Percentiles rank a stretch among this genome's conserved stretches.
Conservation (phyloP, 2,329 filamentous ascomycete genomes). For the Colletotrichum eremochloae region DNA sequence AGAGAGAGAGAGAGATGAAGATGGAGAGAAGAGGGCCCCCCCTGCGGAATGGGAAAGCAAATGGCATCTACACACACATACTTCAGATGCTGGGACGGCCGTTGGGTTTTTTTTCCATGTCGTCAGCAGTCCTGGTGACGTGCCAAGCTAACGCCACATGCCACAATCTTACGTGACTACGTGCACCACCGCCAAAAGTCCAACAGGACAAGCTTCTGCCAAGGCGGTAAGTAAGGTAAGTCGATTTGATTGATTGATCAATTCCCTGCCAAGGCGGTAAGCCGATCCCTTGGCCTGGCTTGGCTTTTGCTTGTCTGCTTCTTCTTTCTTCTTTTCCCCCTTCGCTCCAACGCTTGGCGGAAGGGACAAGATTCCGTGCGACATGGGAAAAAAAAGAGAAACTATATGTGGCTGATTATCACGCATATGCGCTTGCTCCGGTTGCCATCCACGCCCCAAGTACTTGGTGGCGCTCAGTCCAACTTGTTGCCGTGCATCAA, state of each 20-base stretch:
- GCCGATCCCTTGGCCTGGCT: slow-evolving; percentile 32
- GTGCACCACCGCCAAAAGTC: background rate
- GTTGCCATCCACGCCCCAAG: background rate
- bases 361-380: background rate
- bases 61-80: no score
- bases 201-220: slow-evolving; percentile 40
- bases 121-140: slow-evolving; percentile 36
- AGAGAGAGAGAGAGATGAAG: background rate
- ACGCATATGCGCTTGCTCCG: background rate
- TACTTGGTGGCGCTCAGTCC: background rate
- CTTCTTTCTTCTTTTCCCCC: no score
- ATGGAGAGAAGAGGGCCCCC: no score
- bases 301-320: background rate
- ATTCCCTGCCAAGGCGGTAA: slow-evolving; percentile 21
- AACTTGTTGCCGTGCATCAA: background rate
- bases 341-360: no score
- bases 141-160: slow-evolving; percentile 38
- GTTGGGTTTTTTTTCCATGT: background rate
- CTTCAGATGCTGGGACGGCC: background rate
- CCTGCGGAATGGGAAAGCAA: background rate
- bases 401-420: background rate
- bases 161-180: slow-evolving; percentile 1
- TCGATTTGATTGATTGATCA: no score
- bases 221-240: background rate
- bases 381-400: background rate